These are phyloP conservation scores for Lasiosphaeris hirsuta DNA, from an alignment of 495 filamentous ascomycete genomes.

Conservation along the genomic window DNA sequence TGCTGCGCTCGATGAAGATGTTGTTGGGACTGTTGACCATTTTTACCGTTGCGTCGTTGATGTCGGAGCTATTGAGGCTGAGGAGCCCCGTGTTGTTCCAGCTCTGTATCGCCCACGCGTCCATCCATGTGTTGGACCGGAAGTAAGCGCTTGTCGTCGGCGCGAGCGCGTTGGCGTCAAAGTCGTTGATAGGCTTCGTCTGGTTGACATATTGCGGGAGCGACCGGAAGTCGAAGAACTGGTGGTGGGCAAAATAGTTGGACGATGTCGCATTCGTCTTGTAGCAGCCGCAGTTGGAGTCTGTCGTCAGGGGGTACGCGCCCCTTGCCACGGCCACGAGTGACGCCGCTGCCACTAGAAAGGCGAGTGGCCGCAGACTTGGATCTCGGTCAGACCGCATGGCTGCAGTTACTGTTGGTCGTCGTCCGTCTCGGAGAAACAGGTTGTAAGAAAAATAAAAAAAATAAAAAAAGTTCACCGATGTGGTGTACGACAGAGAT, in stretches of 20 bases:
- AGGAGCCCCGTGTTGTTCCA: conserved; percentile 48
- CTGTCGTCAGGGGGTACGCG: conserved; percentile 39
- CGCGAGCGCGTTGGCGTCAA: conserved; percentile 29
- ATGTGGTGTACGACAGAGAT: not conserved
- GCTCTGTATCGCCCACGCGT: conserved; percentile 57
- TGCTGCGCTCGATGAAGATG: conserved; percentile 54
- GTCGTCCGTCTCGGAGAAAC: not conserved
- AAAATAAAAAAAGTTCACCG: not conserved
- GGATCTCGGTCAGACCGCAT: not conserved
- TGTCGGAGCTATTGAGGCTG: conserved; percentile 25
- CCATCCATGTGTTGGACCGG: conserved; percentile 34
- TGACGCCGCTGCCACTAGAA: conserved; percentile 18
- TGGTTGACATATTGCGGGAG: conserved; percentile 33
- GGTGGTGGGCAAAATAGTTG: conserved; percentile 61
- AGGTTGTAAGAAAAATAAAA: not conserved
- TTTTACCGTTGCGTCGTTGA: conserved; percentile 39
- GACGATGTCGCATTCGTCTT: conserved; percentile 41
- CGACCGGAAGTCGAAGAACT: conserved; percentile 66
- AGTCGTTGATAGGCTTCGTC: conserved; percentile 19
- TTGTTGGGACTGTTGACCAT: conserved; percentile 65
- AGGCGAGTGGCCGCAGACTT: conserved; percentile 8
- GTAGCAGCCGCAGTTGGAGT: conserved; percentile 48
- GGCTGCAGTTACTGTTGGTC: not conserved
- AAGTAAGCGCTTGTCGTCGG: conserved; percentile 38
- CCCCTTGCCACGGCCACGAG: conserved; percentile 11